These are phyloP conservation scores for Fusarium buharicum DNA, from an alignment of 2,329 filamentous ascomycete genomes.

Conservation along the genomic window DNA sequence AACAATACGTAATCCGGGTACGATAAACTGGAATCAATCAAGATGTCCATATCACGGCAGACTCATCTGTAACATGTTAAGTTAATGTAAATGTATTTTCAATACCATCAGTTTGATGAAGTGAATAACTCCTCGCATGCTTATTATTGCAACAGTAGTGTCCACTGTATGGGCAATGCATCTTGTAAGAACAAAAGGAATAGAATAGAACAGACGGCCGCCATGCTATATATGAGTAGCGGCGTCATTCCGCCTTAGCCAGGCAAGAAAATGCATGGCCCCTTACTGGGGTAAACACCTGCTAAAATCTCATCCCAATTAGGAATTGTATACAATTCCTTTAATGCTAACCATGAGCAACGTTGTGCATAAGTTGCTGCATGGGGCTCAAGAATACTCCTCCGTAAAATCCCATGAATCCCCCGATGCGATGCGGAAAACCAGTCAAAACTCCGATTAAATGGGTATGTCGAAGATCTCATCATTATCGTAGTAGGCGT, in stretches of 20 bases:
- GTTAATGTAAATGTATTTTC: constrained; percentile 16
- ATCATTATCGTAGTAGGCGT: constrained; percentile 46
- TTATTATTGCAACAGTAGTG: constrained; percentile 6
- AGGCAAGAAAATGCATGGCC: constrained; percentile 19
- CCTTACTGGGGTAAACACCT: constrained; percentile 23
- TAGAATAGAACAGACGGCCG: constrained; percentile 23
- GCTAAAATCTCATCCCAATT: constrained; percentile 32
- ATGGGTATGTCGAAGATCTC: constrained; percentile 48
- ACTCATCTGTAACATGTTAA: constrained; percentile 20
- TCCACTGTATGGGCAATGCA: constrained; percentile 23
- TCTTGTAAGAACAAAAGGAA: constrained; percentile 32
- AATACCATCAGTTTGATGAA: constrained; percentile 9
- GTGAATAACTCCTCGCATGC: constrained; percentile 1
- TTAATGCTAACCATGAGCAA: constrained; percentile 15
- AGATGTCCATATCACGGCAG: background rate
- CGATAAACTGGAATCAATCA: constrained; percentile 29
- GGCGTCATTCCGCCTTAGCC: constrained; percentile 10
- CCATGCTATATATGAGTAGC: constrained; percentile 7
- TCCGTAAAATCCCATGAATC: constrained; percentile 31
- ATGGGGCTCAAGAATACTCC: constrained; percentile 28
- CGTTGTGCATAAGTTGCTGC: constrained; percentile 10
- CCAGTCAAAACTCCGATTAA: constrained; percentile 49
- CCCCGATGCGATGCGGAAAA: constrained; percentile 39
- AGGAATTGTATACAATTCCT: constrained; percentile 16
- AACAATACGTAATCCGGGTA: constrained; percentile 41